Evolutionary conservation across 495 filamentous ascomycete species (phyloP), one percentile per base, ranked within the genome.

Genomic region (Bombardia bombarda): DNA sequence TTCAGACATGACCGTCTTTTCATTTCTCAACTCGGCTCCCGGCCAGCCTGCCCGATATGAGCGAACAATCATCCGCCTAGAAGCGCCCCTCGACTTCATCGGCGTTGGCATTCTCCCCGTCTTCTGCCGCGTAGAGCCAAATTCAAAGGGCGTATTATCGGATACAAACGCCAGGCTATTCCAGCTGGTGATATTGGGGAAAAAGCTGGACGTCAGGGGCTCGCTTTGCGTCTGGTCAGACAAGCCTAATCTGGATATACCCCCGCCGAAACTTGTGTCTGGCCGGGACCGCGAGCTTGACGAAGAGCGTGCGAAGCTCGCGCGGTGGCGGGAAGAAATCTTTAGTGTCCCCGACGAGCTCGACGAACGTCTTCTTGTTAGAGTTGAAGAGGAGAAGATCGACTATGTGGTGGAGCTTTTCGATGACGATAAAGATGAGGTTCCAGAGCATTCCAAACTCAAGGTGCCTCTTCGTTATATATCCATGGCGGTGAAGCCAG

Each of bases 181-280:
- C 20, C 58, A 64, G 39, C 14, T 62, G 13, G 22, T 64, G 25
- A 51, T 46, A 4, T 39, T 64, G n/a, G 47, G 52, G n/a, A 34
- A 47, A 3, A 45, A 62, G 9, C 34, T 62, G 16, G 49, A 42
- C 22, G 37, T 64, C 13, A 45, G 45, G 36, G 36, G 47, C 20
- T 47, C 58, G 32, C 46, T 64, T 25, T 64, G 53, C 34, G 55
- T 48, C 12, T 62, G 52, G 56, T 51, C 45, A 7, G 52, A 55
- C 13, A 32, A 42, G 4, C 19, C 42, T 0, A 37, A 33, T 10
- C 21, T 51, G 16, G 12, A 28, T 9, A 25, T 51, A 0, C 28
- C 32, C 14, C 34, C 45, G 12, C 47, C 46, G 6, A 38, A 60
- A 37, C 19, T 7, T 6, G 30, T 18, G 8, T 35, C 40, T 22